Conservation (phyloP, 2,329 filamentous ascomycete genomes). For the Cyphellophora attinorum region DNA sequence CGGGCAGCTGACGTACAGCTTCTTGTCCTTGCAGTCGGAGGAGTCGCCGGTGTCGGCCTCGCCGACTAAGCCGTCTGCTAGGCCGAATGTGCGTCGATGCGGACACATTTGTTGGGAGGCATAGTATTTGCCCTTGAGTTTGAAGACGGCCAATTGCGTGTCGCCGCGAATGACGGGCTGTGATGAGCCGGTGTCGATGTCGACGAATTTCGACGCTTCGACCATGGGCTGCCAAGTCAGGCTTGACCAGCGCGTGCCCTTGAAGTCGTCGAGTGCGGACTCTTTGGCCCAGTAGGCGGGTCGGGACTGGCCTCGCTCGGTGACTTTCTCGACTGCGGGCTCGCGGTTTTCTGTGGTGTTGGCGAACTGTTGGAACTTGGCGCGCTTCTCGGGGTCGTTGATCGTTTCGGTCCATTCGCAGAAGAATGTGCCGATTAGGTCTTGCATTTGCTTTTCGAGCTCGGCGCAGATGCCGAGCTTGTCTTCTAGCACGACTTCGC, state of each 20-base stretch:
- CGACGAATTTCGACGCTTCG: slow-evolving; percentile 52
- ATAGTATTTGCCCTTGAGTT: slow-evolving; percentile 70
- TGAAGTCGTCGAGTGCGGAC: slow-evolving; percentile 61
- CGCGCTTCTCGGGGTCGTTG: slow-evolving; percentile 55
- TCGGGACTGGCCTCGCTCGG: slow-evolving; percentile 62
- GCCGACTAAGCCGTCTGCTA: slow-evolving; percentile 75
- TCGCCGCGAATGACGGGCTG: slow-evolving; percentile 77
- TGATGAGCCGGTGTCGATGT: slow-evolving; percentile 64
- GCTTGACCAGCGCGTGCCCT: slow-evolving; percentile 53
- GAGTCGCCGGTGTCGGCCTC: slow-evolving; percentile 33
- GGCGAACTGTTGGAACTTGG: slow-evolving; percentile 71
- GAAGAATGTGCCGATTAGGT: slow-evolving; percentile 74
- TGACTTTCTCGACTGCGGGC: slow-evolving; percentile 55
- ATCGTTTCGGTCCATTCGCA: slow-evolving; percentile 87
- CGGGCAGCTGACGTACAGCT: slow-evolving; percentile 79
- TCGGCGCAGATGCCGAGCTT: slow-evolving; percentile 76
- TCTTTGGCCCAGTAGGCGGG: slow-evolving; percentile 71
- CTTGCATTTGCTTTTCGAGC: slow-evolving; percentile 79
- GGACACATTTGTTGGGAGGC: slow-evolving; percentile 92
- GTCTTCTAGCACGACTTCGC: slow-evolving; percentile 74
- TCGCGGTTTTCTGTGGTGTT: slow-evolving; percentile 67
- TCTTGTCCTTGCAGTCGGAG: slow-evolving; percentile 34
- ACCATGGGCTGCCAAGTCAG: slow-evolving; percentile 75
- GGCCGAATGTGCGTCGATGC: slow-evolving; percentile 81
- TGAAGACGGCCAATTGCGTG: slow-evolving; percentile 81